These are phyloP conservation scores for Beta lomatogona DNA, from an alignment of 179 eudicot species.

Conservation along the genomic window DNA sequence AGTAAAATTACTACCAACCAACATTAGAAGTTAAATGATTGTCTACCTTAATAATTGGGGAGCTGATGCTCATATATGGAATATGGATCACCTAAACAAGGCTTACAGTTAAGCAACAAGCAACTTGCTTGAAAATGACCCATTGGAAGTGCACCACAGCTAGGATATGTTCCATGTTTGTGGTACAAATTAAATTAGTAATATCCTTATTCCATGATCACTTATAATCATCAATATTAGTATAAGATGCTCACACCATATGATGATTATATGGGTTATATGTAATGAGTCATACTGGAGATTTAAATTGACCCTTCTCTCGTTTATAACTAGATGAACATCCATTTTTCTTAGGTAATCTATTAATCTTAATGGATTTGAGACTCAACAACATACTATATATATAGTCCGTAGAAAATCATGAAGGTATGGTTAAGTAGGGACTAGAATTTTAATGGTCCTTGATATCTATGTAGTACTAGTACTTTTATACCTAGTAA, in stretches of 20 bases:
- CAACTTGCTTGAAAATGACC: conserved; percentile 28
- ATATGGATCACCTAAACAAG: conserved; percentile 31
- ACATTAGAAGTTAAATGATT: conserved; percentile 24
- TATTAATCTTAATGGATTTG: too few species aligned
- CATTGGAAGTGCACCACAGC: conserved; percentile 24
- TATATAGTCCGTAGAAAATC: not conserved
- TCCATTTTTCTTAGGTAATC: too few species aligned
- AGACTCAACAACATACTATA: too few species aligned
- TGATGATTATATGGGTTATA: too few species aligned
- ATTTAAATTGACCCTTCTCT: not conserved
- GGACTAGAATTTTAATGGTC: conserved; percentile 6
- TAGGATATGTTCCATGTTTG: conserved; percentile 8
- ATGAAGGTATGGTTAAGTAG: conserved; percentile 1
- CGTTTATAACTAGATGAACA: too few species aligned
- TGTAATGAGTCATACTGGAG: too few species aligned
- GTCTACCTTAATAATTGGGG: conserved; percentile 3
- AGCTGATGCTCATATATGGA: conserved; percentile 8
- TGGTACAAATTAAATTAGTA: conserved; percentile 2
- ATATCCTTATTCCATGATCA: not conserved
- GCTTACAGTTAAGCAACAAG: conserved; percentile 26
- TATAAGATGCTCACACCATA: not conserved
- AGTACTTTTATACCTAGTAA: not conserved
- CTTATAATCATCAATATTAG: not conserved
- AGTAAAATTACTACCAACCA: conserved; percentile 14
- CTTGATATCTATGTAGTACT: conserved; percentile 11